Conservation (phyloP, 768 basidiomycete species). For the Phanerochaete sordida region DNA sequence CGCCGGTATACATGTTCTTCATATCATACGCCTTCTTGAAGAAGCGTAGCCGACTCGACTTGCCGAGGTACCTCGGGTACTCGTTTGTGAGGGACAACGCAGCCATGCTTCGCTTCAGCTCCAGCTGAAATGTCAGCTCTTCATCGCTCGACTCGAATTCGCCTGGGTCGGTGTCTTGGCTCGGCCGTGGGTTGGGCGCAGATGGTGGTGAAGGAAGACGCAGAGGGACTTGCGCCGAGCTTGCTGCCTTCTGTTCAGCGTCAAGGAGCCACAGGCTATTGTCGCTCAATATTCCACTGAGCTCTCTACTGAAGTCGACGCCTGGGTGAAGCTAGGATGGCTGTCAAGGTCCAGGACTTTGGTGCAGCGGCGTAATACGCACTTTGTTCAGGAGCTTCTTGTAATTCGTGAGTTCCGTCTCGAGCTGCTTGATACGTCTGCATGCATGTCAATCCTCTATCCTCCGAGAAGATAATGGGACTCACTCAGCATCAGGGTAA, state of each 20-base stretch:
- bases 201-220: background rate
- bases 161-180: background rate
- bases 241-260: background rate
- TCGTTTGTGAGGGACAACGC: conserved; percentile 2
- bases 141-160: conserved; percentile 20
- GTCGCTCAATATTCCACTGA: background rate
- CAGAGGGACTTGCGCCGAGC: background rate
- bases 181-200: background rate
- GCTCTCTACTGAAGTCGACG: conserved; percentile 8
- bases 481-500: conserved; percentile 13
- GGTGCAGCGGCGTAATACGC: background rate
- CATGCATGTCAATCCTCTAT: background rate
- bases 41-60: conserved; percentile 19
- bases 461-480: background rate
- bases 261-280: conserved; percentile 12
- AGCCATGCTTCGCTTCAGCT: conserved; percentile 5
- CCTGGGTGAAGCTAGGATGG: conserved; percentile 8
- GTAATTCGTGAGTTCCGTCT: conserved; percentile 18
- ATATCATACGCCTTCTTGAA: conserved; percentile 12
- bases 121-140: conserved; percentile 1
- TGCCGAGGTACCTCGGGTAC: conserved; percentile 17
- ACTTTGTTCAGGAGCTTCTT: conserved; percentile 20
- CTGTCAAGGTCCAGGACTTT: background rate
- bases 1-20: background rate
- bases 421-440: conserved; percentile 20